Base-by-base conservation (phyloP, 2,329 filamentous ascomycete genomes). In the Cladophialophora bantiana region DNA sequence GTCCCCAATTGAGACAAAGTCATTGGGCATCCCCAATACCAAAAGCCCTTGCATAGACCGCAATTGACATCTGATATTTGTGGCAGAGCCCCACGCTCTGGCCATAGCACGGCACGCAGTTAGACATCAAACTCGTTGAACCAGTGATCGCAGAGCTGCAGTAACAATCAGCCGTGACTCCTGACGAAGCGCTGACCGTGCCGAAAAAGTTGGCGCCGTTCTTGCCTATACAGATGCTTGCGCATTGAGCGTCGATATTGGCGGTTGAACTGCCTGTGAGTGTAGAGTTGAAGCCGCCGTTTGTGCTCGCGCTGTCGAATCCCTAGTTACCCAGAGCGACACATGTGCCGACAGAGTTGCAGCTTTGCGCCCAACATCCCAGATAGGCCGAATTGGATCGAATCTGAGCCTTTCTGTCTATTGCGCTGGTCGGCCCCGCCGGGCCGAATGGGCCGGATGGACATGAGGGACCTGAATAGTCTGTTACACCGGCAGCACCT, bases 11-110 rank as follows among this genome's bases (percentile, higher is more conserved):
- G 26, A 42, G 40, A 42, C 10, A 42, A 4, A 42, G 40, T 12
- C 10, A 2, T 42, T 42, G 12, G 40, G 4, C 40, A 42, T 12
- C 40, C 2, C 10, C 2, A 2, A 42, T 4, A 12, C 40, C 12
- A 42, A 12, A 42, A 42, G 56, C 66, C 59, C 68, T 70, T n/a
- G 66, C 68, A 62, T 70, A 70, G 1, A 70, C 50, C 7, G 68
- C 66, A 31, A 68, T 66, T 7, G 31, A 31, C 26, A 26, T 35
- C 32, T 40, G 45, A 34, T 18, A 45, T 13, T n/a, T 66, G 7
- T 67, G 67, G 32, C 59, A 67, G 50, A 56, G 50, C 3, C 62
- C 65, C n/a, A 62, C 48, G 32, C 52, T 54, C 45, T 57, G 55
- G 20, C 59, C 66, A 40, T 56, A 45, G 52, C 68, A 70, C 3